Evolutionary conservation across 768 basidiomycete species (phyloP), one percentile per base, ranked within the genome.

Genomic region (Tulasnella sp.): DNA sequence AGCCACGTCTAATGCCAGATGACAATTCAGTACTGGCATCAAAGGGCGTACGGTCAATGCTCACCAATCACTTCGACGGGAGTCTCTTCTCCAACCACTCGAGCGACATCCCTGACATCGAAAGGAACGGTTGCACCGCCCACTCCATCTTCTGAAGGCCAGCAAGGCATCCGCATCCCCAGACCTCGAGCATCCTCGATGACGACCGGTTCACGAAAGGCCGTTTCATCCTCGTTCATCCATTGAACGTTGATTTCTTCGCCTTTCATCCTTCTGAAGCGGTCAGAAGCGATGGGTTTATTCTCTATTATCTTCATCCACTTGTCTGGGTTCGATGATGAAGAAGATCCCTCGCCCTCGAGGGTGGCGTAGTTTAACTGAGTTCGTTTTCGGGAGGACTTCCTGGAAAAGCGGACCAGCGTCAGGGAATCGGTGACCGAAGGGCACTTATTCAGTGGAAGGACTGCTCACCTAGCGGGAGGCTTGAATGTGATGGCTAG

Each of bases 41-140:
- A 31, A 36, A 36, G 17, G 15, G 31, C 15, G 11, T 70, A 37
- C 22, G 92, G 22, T 69, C 25, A 45, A 9, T 36, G 79, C 81
- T 54, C 67, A 95, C 94, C 95, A 79, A 99, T 97, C 31, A 99
- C 97, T 83, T 97, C 95, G 25, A 99, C 86, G 0, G 92, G 89
- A 0, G 86, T 88, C 78, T 93, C 88, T 71, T 88, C 88, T 6
- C 96, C 97, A 54, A 98, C 88, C 36, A 89, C 84, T 76, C 91
- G 85, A 0, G 91, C 94, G 1, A 99, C 91, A 81, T 96, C 91
- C 75, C 88, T 86, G 52, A 97, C 92, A 0, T 90, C 91, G 74
- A 96, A 88, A 74, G 25, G 29, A 37, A 67, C 36, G 5, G 64
- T 29, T 37, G 25, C 36, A 37, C 36, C 64, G 25, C 22, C n/a